phyloP scores from a whole-genome alignment of 2,329 filamentous ascomycete genomes.

The Exophiala aquamarina region DNA sequence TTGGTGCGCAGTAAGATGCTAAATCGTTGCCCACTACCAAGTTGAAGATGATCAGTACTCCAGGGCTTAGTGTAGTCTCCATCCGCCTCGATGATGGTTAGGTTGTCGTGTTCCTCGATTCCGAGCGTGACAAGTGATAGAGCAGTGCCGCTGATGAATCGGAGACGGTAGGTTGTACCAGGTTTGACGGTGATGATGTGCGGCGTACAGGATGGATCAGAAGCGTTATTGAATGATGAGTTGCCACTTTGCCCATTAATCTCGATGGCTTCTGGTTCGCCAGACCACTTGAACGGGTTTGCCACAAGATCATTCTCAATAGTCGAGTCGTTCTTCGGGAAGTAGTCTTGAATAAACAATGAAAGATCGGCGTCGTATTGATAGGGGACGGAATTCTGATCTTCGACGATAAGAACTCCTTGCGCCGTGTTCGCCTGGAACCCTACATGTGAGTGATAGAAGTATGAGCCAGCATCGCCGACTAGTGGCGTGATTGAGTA shows the following conservation, averaged over 20 bases:
- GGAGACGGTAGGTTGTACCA: conserved; percentile 60
- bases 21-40: conserved; percentile 62
- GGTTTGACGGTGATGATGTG: conserved; percentile 60
- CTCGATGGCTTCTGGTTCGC: conserved; percentile 57
- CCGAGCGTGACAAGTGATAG: conserved; percentile 56
- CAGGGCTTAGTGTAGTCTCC: conserved; percentile 36
- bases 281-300: conserved; percentile 57
- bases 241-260: conserved; percentile 58
- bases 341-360: conserved; percentile 58
- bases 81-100: conserved; percentile 63
- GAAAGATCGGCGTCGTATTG: conserved; percentile 62
- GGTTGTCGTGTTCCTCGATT: conserved; percentile 56
- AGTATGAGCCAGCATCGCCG: conserved; percentile 63
- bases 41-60: conserved; percentile 51
- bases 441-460: conserved; percentile 67
- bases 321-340: conserved; percentile 50
- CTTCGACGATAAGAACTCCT: conserved; percentile 60
- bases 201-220: conserved; percentile 41
- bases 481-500: conserved; percentile 59
- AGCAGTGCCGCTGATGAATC: conserved; percentile 59
- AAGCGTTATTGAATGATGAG: conserved; percentile 37
- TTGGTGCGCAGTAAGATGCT: conserved; percentile 58
- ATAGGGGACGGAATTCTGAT: conserved; percentile 50
- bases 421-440: conserved; percentile 61
- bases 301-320: conserved; percentile 53